These are phyloP conservation scores for Trichosporon asahii DNA, from an alignment of 1,284 basidiomycete species.

Conservation along the genomic window DNA sequence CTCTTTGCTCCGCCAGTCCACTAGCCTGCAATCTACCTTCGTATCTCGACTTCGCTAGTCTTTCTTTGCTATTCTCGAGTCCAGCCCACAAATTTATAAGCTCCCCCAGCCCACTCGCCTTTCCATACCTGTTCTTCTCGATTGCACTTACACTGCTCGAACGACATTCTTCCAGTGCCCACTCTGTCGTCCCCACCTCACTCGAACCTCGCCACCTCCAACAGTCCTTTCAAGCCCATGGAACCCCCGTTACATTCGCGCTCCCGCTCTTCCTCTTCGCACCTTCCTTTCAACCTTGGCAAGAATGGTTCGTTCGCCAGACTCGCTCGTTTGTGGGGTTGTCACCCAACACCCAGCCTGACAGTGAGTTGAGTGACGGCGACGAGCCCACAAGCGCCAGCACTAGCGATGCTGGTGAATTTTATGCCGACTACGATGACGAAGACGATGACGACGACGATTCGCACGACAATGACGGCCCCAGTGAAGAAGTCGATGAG, in stretches of 20 bases:
- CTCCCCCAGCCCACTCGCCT: not conserved
- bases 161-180: not conserved
- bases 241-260: not conserved
- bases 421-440: not conserved
- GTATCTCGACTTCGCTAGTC: not conserved
- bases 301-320: conserved; percentile 29
- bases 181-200: not conserved
- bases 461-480: conserved; percentile 14
- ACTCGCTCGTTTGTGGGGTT: conserved; percentile 28
- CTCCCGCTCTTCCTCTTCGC: conserved; percentile 10
- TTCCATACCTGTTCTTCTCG: not conserved
- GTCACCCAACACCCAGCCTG: not conserved
- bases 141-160: not conserved
- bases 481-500: conserved; percentile 30
- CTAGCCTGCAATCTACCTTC: not conserved
- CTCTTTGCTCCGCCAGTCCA: not conserved
- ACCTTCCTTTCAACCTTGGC: conserved; percentile 18
- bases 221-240: not conserved
- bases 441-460: conserved; percentile 19
- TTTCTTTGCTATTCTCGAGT: not conserved
- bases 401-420: conserved; percentile 13
- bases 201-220: not conserved
- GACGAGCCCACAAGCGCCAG: conserved; percentile 9
- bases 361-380: not conserved
- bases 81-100: not conserved